Evolutionary conservation across 192 early-diverging fungal genomes (phyloP), one percentile per base, ranked within the genome.

Genomic region (Coemansia sp.): DNA sequence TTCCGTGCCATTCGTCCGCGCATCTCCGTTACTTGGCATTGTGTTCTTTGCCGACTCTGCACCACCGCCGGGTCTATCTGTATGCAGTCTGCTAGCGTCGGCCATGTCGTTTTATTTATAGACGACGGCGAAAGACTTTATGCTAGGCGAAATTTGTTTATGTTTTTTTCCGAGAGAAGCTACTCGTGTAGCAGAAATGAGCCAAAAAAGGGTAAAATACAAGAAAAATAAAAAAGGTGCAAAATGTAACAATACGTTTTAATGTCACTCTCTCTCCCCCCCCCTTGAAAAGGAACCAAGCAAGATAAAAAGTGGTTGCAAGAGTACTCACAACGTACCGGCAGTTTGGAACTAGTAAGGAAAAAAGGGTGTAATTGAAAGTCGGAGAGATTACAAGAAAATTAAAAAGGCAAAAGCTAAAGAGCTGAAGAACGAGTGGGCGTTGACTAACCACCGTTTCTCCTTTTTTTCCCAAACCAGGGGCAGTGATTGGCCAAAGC

Each of bases 61-160:
- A 19, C 27, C 44, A 19, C 27, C 56, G 12, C 12, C 30, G 27
- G 52, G 6, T 22, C 48, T 64, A 8, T 63, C 61, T 28, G 60
- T 28, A 12, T 50, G 25, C n/a, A 55, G 49, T 21, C 54, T 62
- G 55, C 54, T 55, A 12, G 60, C 31, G 60, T 60, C 67, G 9
- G 67, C 55, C 67, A 69, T 69, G 14, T 14, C 42, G 49, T 7
- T 28, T 14, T 55, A 55, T 55, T 55, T 55, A 24, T 55, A 40
- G 53, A 14, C 52, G 5, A 16, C 14, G 35, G n/a, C n/a, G n/a
- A 40, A n/a, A 44, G 43, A 44, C 43, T 44, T 44, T 44, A 8
- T n/a, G n/a, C 30, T 31, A 8, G 30, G 30, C 30, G 30, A 31
- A n/a, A n/a, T n/a, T n/a, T n/a, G n/a, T n/a, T n/a, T n/a, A n/a